phyloP scores from a whole-genome alignment of 1,139 yeast species.

The Geotrichum carabidarum region DNA sequence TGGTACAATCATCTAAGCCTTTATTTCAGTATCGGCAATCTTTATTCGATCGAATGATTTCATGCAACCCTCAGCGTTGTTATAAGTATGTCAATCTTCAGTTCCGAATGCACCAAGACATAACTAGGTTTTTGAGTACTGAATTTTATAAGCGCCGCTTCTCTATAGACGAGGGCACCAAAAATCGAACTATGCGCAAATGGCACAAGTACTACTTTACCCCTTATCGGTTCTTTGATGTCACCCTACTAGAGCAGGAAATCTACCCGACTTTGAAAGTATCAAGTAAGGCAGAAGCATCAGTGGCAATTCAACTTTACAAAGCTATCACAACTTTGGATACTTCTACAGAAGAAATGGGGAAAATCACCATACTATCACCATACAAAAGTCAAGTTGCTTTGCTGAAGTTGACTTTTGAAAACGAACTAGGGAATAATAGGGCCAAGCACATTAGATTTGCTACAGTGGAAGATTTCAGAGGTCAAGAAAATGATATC shows the following conservation, averaged over 20 bases:
- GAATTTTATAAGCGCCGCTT: conserved; percentile 76
- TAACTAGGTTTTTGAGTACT: conserved; percentile 75
- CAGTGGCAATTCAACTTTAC: conserved; percentile 49
- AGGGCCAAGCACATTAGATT: conserved; percentile 70
- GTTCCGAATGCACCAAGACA: conserved; percentile 95
- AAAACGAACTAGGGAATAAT: conserved; percentile 53
- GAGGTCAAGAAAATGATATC: conserved; percentile 95
- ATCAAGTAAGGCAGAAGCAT: conserved; percentile 1
- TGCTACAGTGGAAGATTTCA: conserved; percentile 95
- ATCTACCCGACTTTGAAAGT: conserved; percentile 46
- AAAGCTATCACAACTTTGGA: conserved; percentile 21
- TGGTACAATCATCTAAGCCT: conserved; percentile 91
- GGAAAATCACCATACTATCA: conserved; percentile 82
- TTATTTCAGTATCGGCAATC: conserved; percentile 88
- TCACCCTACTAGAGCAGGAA: conserved; percentile 43
- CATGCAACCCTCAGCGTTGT: conserved; percentile 53
- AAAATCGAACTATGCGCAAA: conserved; percentile 49
- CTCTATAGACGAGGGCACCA: conserved; percentile 58
- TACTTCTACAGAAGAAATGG: conserved; percentile 46
- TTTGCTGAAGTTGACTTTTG: conserved; percentile 53
- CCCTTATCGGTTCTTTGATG: conserved; percentile 75
- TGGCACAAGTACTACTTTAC: conserved; percentile 66
- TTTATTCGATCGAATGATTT: conserved; percentile 88
- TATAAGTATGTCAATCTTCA: conserved; percentile 72
- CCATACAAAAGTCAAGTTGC: conserved; percentile 88